Percentiles rank a stretch among this genome's conserved stretches.
These are phyloP conservation scores for Lyophyllum atratum DNA, from an alignment of 768 basidiomycete genomes.

Conservation along the genomic window DNA sequence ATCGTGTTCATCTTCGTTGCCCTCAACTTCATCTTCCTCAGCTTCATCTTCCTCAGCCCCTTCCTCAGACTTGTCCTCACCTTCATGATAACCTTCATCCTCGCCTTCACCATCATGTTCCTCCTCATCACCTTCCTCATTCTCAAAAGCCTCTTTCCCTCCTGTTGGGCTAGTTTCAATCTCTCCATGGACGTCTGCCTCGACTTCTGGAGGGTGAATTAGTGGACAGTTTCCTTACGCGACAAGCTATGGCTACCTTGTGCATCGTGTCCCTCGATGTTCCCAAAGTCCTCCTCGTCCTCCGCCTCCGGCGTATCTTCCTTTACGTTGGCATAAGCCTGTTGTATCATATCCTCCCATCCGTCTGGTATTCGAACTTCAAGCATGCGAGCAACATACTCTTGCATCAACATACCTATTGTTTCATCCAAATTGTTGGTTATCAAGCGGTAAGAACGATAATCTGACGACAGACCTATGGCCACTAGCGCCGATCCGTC, in stretches of 20 bases:
- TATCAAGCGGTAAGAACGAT: neutral
- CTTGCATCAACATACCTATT: slow-evolving; percentile 66
- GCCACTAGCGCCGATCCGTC: slow-evolving; percentile 76
- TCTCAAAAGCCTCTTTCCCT: neutral
- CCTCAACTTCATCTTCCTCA: neutral
- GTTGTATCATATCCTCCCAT: slow-evolving; percentile 43
- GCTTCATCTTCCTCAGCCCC: too few relatives aligned
- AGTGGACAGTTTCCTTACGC: neutral
- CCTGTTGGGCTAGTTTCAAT: neutral
- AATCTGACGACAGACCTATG: slow-evolving; percentile 48
- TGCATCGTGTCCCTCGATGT: slow-evolving; percentile 13
- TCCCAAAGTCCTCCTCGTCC: slow-evolving; percentile 9
- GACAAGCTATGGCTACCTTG: slow-evolving; percentile 6
- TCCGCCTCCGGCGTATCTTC: slow-evolving; percentile 11
- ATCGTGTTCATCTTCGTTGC: neutral
- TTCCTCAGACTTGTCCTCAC: neutral
- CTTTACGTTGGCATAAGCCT: slow-evolving; percentile 14
- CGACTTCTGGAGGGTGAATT: neutral
- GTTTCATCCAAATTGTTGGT: neutral
- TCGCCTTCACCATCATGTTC: neutral
- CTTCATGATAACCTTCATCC: neutral
- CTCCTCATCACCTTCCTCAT: slow-evolving; percentile 6
- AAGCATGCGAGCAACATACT: slow-evolving; percentile 52
- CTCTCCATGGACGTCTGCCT: neutral
- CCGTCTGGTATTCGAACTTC: slow-evolving; percentile 40